phyloP scores from a whole-genome alignment of 805 yeast genomes.

The Cyberlindnera lachancei region DNA sequence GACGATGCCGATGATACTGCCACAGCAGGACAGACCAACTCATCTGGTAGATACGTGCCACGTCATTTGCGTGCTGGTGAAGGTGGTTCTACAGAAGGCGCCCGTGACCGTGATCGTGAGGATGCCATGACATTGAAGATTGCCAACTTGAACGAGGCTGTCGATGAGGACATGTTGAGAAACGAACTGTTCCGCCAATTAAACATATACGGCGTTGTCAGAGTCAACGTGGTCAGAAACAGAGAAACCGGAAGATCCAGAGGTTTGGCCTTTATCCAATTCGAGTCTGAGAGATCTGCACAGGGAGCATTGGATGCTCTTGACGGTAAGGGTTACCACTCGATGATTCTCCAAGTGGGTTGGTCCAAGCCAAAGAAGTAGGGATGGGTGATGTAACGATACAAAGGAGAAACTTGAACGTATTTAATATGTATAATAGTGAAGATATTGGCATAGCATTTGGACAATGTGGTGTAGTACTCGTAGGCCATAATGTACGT shows the following conservation, averaged over 20 bases:
- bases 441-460: too few species aligned
- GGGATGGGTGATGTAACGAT: too few species aligned
- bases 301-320: constrained; percentile 66
- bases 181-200: constrained; percentile 65
- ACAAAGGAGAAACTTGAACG: too few species aligned
- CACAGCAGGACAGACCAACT: constrained; percentile 29
- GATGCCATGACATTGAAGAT: constrained; percentile 85
- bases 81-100: constrained; percentile 27
- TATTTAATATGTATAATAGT: too few species aligned
- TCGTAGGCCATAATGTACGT: too few species aligned
- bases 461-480: too few species aligned
- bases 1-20: constrained; percentile 32
- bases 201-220: constrained; percentile 57
- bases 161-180: constrained; percentile 75
- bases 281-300: constrained; percentile 60
- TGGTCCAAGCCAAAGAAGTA: constrained; percentile 37
- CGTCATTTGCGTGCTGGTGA: constrained; percentile 46
- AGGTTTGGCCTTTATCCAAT: constrained; percentile 93
- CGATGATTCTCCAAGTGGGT: constrained; percentile 66
- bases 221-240: constrained; percentile 81
- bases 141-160: constrained; percentile 81
- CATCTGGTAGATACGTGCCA: constrained; percentile 50
- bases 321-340: constrained; percentile 90
- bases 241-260: constrained; percentile 90
- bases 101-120: constrained; percentile 60